phyloP scores from a whole-genome alignment of 2,329 filamentous ascomycete species.

The Juglanconis sp. region DNA sequence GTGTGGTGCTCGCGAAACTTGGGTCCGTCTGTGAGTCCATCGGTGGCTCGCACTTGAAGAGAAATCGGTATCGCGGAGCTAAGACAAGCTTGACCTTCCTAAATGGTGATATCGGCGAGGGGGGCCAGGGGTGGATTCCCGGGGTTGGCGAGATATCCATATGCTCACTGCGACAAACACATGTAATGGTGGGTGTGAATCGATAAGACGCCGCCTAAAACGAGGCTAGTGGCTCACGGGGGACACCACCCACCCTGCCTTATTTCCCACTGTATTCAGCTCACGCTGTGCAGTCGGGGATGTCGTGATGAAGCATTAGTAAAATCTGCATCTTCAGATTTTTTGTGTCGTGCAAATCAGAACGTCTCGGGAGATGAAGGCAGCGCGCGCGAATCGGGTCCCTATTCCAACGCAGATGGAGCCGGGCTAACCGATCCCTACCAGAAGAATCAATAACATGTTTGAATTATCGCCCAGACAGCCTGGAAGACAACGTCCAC shows the following conservation, averaged over 20 bases:
- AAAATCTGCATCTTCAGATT: neutral
- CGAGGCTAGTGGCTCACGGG: neutral
- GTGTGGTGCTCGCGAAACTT: neutral
- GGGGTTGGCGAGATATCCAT: constrained; percentile 1
- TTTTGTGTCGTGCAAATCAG: neutral
- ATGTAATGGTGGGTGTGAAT: neutral
- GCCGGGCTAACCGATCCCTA: too few species aligned
- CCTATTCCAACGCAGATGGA: neutral
- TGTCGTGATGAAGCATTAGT: neutral
- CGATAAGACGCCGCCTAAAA: neutral
- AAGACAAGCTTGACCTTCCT: constrained; percentile 1
- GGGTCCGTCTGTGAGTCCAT: neutral
- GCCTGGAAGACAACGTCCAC: neutral
- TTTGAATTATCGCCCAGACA: neutral
- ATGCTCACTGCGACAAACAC: neutral
- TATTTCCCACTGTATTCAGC: neutral
- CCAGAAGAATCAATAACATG: neutral
- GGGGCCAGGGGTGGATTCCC: neutral
- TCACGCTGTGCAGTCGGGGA: neutral
- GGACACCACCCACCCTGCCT: neutral
- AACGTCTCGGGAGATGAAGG: neutral
- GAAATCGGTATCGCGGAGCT: neutral
- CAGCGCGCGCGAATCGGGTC: neutral
- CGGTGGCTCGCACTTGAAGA: neutral
- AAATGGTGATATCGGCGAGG: constrained; percentile 2